phyloP scores from a whole-genome alignment of 1,284 basidiomycete genomes.

The Mycocalia duriaeana region DNA sequence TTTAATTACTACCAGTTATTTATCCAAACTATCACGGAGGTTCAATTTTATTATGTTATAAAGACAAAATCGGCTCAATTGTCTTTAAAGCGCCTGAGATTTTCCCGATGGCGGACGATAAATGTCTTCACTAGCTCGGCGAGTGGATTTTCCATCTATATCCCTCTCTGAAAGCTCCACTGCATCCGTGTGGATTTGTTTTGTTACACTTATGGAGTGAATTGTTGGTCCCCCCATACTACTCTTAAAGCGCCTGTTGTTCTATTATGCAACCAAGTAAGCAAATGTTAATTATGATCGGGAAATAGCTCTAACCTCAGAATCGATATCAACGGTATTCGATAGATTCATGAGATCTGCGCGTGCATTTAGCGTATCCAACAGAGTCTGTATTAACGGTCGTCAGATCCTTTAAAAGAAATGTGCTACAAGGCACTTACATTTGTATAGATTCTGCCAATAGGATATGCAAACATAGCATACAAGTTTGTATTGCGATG shows the following conservation, averaged over 20 bases:
- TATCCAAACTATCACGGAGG: no score
- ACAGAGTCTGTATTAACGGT: constrained; percentile 25
- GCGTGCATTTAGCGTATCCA: constrained; percentile 37
- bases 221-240: constrained; percentile 13
- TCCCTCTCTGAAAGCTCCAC: constrained; percentile 1
- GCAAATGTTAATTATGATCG: background rate
- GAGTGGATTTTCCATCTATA: constrained; percentile 10
- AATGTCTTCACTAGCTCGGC: no score
- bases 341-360: constrained; percentile 24
- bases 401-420: background rate
- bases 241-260: constrained; percentile 18
- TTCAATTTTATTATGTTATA: no score
- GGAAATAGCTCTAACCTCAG: constrained; percentile 19
- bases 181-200: constrained; percentile 21
- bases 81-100: no score
- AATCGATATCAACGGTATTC: constrained; percentile 26
- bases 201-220: constrained; percentile 24
- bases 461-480: constrained; percentile 40
- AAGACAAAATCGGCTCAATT: no score
- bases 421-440: constrained; percentile 19
- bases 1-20: no score
- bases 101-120: no score
- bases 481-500: constrained; percentile 35
- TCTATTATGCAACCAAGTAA: background rate
- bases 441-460: constrained; percentile 41